Conservation (phyloP, 202 grass and related monocot genomes). For the Dendrocalamus latiflorus region DNA sequence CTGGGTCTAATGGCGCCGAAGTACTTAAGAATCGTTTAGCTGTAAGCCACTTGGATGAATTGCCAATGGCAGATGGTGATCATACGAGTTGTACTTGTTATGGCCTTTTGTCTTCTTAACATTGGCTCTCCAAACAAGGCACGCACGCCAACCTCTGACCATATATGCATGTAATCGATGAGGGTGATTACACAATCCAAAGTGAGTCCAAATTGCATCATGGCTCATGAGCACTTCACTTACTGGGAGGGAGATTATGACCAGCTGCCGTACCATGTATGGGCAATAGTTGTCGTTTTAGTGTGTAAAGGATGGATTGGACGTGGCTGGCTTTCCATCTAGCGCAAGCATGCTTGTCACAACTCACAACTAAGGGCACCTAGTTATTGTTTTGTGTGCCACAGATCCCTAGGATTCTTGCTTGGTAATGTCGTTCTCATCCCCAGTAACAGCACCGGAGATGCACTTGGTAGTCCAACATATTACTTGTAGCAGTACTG, state of each 20-base stretch:
- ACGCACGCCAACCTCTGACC: background rate
- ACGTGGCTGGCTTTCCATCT: too few species aligned
- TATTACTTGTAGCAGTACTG: background rate
- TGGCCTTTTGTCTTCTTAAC: background rate
- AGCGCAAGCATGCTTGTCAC: too few species aligned
- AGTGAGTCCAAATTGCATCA: background rate
- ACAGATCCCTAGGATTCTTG: too few species aligned
- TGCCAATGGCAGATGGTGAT: background rate
- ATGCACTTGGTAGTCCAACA: background rate
- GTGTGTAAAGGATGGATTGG: background rate
- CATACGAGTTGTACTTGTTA: background rate
- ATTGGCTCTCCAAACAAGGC: background rate
- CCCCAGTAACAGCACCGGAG: too few species aligned
- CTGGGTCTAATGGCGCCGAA: too few species aligned
- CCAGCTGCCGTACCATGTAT: background rate
- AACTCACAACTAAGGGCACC: too few species aligned
- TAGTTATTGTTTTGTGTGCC: too few species aligned
- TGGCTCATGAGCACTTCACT: background rate
- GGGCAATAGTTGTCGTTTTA: too few species aligned
- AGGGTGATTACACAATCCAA: background rate
- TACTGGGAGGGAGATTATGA: too few species aligned
- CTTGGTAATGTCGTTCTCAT: background rate
- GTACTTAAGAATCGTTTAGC: background rate
- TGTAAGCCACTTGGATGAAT: background rate
- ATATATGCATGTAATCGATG: too few species aligned